phyloP scores from a whole-genome alignment of 2,329 filamentous ascomycete species.

The Acarospora socialis region DNA sequence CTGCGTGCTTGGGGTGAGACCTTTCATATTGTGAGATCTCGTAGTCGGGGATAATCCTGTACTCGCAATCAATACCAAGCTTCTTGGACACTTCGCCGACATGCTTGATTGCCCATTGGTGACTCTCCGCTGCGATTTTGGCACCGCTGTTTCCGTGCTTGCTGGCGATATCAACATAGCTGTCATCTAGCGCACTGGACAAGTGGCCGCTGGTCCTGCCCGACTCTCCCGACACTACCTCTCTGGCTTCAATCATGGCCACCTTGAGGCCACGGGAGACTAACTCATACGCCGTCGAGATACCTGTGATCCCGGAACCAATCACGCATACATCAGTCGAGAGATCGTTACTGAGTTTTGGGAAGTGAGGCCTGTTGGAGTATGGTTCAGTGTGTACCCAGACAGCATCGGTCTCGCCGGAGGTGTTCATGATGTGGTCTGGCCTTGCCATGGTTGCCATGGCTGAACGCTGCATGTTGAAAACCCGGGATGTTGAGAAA shows the following conservation, averaged over 20 bases:
- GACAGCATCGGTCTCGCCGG: slow-evolving; percentile 37
- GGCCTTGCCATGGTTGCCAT: slow-evolving; percentile 12
- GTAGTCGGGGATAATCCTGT: slow-evolving; percentile 35
- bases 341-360: slow-evolving; percentile 28
- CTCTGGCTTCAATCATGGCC: slow-evolving; percentile 39
- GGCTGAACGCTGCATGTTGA: slow-evolving; percentile 2
- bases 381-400: slow-evolving; percentile 39
- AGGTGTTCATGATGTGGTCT: slow-evolving; percentile 30
- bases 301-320: slow-evolving; percentile 39
- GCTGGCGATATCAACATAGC: slow-evolving; percentile 36
- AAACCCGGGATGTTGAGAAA: too few species aligned
- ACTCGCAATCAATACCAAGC: slow-evolving; percentile 43
- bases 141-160: slow-evolving; percentile 39
- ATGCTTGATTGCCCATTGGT: slow-evolving; percentile 38
- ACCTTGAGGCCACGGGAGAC: slow-evolving; percentile 36
- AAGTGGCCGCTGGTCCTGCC: slow-evolving; percentile 42
- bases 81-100: slow-evolving; percentile 36
- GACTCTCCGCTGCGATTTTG: slow-evolving; percentile 37
- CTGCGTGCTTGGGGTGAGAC: slow-evolving; percentile 28
- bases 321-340: slow-evolving; percentile 37
- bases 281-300: slow-evolving; percentile 39
- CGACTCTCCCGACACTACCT: slow-evolving; percentile 39
- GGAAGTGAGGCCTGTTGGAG: slow-evolving; percentile 30
- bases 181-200: slow-evolving; percentile 40
- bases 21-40: slow-evolving; percentile 36